phyloP scores from a whole-genome alignment of 768 basidiomycete species.

The Mycena maculata region DNA sequence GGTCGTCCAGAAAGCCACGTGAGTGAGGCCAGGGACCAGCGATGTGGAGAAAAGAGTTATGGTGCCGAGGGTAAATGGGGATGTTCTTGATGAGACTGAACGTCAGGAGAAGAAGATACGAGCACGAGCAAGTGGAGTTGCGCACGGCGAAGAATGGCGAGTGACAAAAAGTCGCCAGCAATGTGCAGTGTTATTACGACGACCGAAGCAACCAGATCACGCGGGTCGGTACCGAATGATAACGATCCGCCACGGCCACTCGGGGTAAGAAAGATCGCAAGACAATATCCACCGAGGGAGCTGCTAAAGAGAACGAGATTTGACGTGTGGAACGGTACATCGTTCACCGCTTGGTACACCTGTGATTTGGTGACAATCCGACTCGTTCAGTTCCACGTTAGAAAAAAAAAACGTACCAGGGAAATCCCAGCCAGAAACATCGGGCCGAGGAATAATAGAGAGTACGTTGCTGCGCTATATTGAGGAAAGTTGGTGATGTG shows the following conservation, averaged over 20 bases:
- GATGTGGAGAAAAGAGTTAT: not conserved
- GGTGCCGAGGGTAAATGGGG: conserved; percentile 6
- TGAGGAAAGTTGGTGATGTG: not conserved
- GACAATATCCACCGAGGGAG: not conserved
- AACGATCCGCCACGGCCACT: not conserved
- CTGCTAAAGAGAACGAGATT: conserved; percentile 15
- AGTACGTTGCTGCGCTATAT: not conserved
- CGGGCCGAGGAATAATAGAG: not conserved
- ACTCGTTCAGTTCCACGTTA: not conserved
- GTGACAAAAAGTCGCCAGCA: not conserved
- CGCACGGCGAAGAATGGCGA: conserved; percentile 11
- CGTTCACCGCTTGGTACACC: conserved; percentile 2
- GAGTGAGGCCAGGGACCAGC: not conserved
- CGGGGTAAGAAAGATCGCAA: not conserved
- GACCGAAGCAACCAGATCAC: not conserved
- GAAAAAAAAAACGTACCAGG: not conserved
- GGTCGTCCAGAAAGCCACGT: not conserved
- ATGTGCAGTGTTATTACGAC: not conserved
- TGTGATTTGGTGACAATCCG: not conserved
- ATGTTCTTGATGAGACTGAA: not conserved
- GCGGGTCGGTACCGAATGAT: not conserved
- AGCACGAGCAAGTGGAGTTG: too few relatives aligned
- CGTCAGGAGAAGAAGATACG: not conserved
- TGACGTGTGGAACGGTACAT: conserved; percentile 1
- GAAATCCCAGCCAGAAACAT: not conserved